Evolutionary conservation across 176 grass and related monocot genomes (phyloP).

Genomic region (Oryza meridionalis): DNA sequence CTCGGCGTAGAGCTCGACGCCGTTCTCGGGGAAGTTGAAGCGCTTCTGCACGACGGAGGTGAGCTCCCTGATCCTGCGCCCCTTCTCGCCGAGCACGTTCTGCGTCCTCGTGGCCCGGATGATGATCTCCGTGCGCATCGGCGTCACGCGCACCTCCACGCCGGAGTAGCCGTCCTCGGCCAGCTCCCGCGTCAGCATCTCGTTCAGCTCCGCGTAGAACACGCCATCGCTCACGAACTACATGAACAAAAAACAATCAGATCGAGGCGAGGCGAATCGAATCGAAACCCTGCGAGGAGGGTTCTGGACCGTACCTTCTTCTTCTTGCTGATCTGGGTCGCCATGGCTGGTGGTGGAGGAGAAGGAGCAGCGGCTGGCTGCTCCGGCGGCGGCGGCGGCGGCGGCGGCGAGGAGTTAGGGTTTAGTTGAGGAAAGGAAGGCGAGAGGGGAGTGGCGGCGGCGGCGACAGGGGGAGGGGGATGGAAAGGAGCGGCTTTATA

Average conservation of each 20-base stretch:
- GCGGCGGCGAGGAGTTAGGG: constrained; percentile 23
- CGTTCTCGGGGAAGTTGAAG: constrained; percentile 82
- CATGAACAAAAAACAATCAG: neutral
- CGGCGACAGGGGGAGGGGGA: constrained; percentile 19
- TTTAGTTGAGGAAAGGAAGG: constrained; percentile 20
- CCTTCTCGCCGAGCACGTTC: constrained; percentile 82
- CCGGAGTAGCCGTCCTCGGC: constrained; percentile 83
- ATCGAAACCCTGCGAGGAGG: neutral
- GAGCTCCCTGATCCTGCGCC: constrained; percentile 77
- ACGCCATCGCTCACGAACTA: constrained; percentile 85
- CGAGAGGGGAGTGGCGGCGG: constrained; percentile 43
- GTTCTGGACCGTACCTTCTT: constrained; percentile 68
- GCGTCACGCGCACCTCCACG: constrained; percentile 75
- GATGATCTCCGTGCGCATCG: constrained; percentile 89
- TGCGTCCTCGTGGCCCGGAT: constrained; percentile 79
- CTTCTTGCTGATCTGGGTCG: constrained; percentile 94
- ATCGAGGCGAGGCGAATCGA: neutral
- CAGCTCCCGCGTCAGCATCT: constrained; percentile 77
- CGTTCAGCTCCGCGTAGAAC: constrained; percentile 83
- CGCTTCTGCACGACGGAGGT: constrained; percentile 85
- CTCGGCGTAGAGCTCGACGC: constrained; percentile 79
- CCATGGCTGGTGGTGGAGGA: constrained; percentile 53
- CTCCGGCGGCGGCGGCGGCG: constrained; percentile 24
- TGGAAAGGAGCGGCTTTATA: neutral
- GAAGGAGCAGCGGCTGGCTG: constrained; percentile 10